A percentile compares a stretch with the other conserved stretches of the same genome.
Evolutionary conservation across 805 yeast genomes (phyloP).

Genomic region (Candida schatavii): DNA sequence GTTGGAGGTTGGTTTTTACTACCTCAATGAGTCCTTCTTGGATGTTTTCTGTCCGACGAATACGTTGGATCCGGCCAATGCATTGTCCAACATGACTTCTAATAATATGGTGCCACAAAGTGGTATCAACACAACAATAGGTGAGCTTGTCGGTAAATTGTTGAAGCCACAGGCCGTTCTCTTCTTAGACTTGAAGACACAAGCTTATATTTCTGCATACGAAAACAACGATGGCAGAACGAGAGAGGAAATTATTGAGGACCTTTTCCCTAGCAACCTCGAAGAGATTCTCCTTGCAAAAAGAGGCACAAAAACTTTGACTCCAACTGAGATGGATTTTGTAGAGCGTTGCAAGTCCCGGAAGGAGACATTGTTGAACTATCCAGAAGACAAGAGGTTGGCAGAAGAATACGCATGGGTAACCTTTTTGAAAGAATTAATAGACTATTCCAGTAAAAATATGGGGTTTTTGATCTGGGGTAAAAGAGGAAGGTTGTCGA

Average conservation of each 20-base stretch:
- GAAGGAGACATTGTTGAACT: constrained; percentile 54
- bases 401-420: constrained; percentile 83
- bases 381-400: constrained; percentile 48
- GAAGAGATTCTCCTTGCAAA: constrained; percentile 42
- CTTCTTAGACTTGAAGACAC: constrained; percentile 87
- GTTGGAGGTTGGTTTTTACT: constrained; percentile 82
- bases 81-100: constrained; percentile 34
- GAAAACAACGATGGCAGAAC: constrained; percentile 57
- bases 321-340: constrained; percentile 81
- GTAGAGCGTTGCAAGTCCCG: constrained; percentile 70
- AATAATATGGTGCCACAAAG: constrained; percentile 32
- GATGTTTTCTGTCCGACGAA: constrained; percentile 84
- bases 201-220: constrained; percentile 87
- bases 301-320: constrained; percentile 40
- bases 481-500: constrained; percentile 32
- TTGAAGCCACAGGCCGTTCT: constrained; percentile 78
- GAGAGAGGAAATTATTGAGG: constrained; percentile 65
- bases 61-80: constrained; percentile 48
- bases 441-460: constrained; percentile 74
- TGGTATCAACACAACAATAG: constrained; percentile 30
- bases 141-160: constrained; percentile 52
- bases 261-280: constrained; percentile 68
- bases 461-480: constrained; percentile 76
- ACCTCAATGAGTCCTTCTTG: constrained; percentile 78
- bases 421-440: constrained; percentile 71